Percentiles rank a stretch among this genome's conserved stretches.
Evolutionary conservation across 345 rosid genomes (phyloP).

Genomic region (Acer campestre): DNA sequence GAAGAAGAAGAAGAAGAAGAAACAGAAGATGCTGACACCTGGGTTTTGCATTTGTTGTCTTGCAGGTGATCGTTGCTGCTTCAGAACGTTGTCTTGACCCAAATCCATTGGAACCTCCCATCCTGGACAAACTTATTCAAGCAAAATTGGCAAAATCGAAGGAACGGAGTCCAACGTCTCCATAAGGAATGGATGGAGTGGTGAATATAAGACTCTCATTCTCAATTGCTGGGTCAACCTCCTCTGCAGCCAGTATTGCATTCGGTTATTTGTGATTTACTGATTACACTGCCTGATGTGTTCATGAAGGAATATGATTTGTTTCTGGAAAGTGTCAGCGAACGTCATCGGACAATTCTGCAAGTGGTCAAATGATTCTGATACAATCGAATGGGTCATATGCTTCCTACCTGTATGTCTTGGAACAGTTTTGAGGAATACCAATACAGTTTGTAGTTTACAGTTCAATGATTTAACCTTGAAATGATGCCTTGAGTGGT

Average conservation of each 20-base stretch:
- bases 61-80: slow-evolving; percentile 92
- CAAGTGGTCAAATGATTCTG: no score
- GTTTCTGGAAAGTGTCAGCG: no score
- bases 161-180: slow-evolving; percentile 41
- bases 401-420: background rate
- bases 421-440: background rate
- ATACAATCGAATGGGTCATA: background rate
- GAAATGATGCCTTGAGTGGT: background rate
- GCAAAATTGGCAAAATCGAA: slow-evolving; percentile 69
- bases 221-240: background rate
- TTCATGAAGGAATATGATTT: no score
- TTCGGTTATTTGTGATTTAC: slow-evolving; percentile 1
- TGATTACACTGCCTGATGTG: background rate
- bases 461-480: background rate
- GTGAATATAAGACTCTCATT: background rate
- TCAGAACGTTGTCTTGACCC: slow-evolving; percentile 96
- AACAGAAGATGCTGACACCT: background rate
- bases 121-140: slow-evolving; percentile 91
- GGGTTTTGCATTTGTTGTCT: slow-evolving; percentile 11
- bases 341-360: no score
- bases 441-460: background rate
- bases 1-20: background rate
- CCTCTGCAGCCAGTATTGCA: slow-evolving; percentile 5
- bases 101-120: slow-evolving; percentile 85
- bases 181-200: slow-evolving; percentile 12